Evolutionary conservation across 129 eudicot genomes (phyloP), one percentile per base, ranked within the genome.

Genomic region (Flaveria bidentis): DNA sequence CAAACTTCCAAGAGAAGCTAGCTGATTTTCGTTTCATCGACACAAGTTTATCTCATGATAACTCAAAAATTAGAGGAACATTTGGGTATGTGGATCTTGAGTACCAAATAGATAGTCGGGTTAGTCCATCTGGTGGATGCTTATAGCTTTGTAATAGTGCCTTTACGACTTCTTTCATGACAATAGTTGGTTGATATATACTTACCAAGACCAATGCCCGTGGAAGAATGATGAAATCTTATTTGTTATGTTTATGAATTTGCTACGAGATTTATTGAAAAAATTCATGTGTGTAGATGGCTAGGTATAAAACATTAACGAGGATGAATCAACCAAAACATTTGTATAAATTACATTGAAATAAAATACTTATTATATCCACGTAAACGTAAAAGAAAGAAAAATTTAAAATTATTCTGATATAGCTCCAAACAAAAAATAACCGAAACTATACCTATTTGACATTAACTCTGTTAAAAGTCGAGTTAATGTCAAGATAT

Each of bases 391-490:
- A n/a, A n/a, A n/a, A 2, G 51, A 47, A 76, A 12, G 51, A 33
- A 44, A 5, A 41, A 72, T 11, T 53, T 6, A 3, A 53, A 14
- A 50, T 22, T 30, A 41, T 7, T 60, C 46, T 44, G 28, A 16
- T 44, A 76, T 56, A 83, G 87, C 97, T 91, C 84, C 89, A 69
- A 52, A 77, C 52, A 82, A 83, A 85, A 25, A 55, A 10, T 73
- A 63, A 45, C 11, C 10, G 86, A 82, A 91, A 84, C 88, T 66
- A 76, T 26, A 57, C 23, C 25, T 72, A 12, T 49, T 80, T 69
- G 83, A 84, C 72, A 72, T 41, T 51, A 82, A 86, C 91, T 86
- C 94, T 83, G 83, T 0, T 67, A 87, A 83, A 89, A 87, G 41
- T 28, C 69, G 86, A 87, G 89, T 82, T 81, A 76, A 76, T 45